Base-by-base conservation (phyloP, 345 rosid genomes). In the Aquilaria malaccensis region DNA sequence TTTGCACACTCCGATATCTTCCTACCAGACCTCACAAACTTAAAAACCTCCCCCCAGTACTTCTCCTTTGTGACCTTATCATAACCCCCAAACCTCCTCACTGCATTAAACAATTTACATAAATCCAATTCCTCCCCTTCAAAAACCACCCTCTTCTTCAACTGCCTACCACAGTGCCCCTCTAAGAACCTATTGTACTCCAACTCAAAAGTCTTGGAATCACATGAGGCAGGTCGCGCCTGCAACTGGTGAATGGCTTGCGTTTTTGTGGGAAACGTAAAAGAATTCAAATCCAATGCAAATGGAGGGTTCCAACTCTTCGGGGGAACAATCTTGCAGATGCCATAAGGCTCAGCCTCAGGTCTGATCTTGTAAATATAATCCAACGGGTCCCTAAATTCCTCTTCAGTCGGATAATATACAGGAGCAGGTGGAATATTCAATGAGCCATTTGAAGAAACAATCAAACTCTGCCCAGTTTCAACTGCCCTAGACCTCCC, bases 201-300 rank as follows among this genome's bases (percentile, higher is more conserved):
- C 80, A 93, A 74, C 82, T 85, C 85, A 72, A 93, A 93, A 47
- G 96, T 93, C 79, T 87, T 76, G 0, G 94, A 75, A 74, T 93
- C 94, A 50, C 89, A 87, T 0, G 97, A 85, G 37, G 98, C 86
- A 12, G 98, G 84, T 56, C 98, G 85, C 2, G 77, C 88, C 76
- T 93, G 98, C 78, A 93, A 77, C 80, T 83, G 95, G 57, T 93
- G 98, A 81, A 93, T 93, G 41, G 93, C 98, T 72, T 93, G 98
- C 4, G 98, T 85, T 69, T 93, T 93, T 0, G 97, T 93, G 0
- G 96, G 97, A 57, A 93, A 89, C 50, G 72, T 80, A 65, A 93
- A 88, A 41, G 80, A 72, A 56, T 79, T 81, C 74, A 76, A 52
- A 65, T 84, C 74, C 81, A 93, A 75, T 0, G 87, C 91, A 55